A percentile compares a stretch with the other conserved stretches of the same genome.
phyloP scores from a whole-genome alignment of 2,329 filamentous ascomycete genomes.

The Coniosporium tulheliwenetii region DNA sequence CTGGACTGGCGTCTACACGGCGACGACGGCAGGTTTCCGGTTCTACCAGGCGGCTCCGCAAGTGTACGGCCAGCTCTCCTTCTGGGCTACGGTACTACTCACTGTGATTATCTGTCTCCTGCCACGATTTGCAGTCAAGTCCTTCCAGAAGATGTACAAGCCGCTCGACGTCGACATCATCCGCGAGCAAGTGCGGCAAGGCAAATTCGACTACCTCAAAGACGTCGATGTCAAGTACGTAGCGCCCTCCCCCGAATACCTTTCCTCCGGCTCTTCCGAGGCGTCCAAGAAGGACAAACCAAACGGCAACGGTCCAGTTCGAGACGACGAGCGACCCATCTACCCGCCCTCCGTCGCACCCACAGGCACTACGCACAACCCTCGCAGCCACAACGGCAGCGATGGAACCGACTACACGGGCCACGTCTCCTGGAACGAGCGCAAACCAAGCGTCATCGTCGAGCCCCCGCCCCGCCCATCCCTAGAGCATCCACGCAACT shows the following conservation, averaged over 20 bases:
- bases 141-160: slow-evolving; percentile 83
- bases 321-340: slow-evolving; percentile 80
- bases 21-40: slow-evolving; percentile 37
- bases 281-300: slow-evolving; percentile 24
- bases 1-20: slow-evolving; percentile 84
- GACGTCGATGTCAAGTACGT: slow-evolving; percentile 28
- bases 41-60: slow-evolving; percentile 69
- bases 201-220: slow-evolving; percentile 64
- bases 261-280: slow-evolving; percentile 44
- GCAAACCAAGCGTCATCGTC: slow-evolving; percentile 20
- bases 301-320: slow-evolving; percentile 41
- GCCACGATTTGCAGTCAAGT: slow-evolving; percentile 75
- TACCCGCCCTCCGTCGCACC: slow-evolving; percentile 79
- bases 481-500: slow-evolving; percentile 30
- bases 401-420: slow-evolving; percentile 82
- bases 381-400: slow-evolving; percentile 75
- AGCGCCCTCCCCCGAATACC: slow-evolving; percentile 24
- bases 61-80: slow-evolving; percentile 65
- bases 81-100: slow-evolving; percentile 74
- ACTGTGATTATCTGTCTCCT: slow-evolving; percentile 71
- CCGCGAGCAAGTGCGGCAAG: slow-evolving; percentile 74
- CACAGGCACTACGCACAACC: slow-evolving; percentile 64
- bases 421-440: slow-evolving; percentile 3
- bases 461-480: slow-evolving; percentile 20
- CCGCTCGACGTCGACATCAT: slow-evolving; percentile 90